Conservation (phyloP, 176 grass and related monocot species). For the Oryza punctata region DNA sequence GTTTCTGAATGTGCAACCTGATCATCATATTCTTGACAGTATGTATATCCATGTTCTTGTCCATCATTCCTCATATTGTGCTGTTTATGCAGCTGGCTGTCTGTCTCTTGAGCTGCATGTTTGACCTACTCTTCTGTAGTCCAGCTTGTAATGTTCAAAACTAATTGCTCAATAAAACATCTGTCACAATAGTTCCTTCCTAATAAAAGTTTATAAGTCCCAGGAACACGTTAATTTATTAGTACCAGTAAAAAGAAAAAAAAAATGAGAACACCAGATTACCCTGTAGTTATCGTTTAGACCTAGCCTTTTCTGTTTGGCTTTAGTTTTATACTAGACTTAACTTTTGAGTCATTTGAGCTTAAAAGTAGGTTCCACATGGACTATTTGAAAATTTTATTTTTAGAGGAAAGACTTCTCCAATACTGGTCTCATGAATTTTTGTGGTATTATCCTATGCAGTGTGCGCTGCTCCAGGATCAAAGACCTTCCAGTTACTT, state of each 20-base stretch:
- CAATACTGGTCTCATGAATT: conserved; percentile 26
- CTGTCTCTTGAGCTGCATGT: not conserved
- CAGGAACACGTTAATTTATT: not conserved
- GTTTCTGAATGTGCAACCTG: conserved; percentile 89
- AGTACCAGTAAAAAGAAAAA: not conserved
- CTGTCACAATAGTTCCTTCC: not conserved
- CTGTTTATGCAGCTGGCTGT: not conserved
- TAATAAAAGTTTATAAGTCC: conserved; percentile 6
- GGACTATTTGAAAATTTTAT: not conserved
- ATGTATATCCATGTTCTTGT: conserved; percentile 41
- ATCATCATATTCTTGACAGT: conserved; percentile 98
- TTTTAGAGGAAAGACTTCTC: conserved; percentile 1
- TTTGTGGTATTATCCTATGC: conserved; percentile 43
- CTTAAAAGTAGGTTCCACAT: conserved; percentile 12
- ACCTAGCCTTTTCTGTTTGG: not conserved
- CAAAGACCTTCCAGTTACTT: conserved; percentile 99
- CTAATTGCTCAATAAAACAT: not conserved
- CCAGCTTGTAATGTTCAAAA: not conserved
- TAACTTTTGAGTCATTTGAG: not conserved
- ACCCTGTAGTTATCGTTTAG: conserved; percentile 17
- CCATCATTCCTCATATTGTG: conserved; percentile 1
- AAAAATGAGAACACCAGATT: not conserved
- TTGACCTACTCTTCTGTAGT: not conserved
- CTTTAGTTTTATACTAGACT: not conserved
- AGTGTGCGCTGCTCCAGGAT: conserved; percentile 99